Evolutionary conservation across 306 rosid genomes (phyloP), one percentile per base, ranked within the genome.

Genomic region (Vigna reflexopilosa): DNA sequence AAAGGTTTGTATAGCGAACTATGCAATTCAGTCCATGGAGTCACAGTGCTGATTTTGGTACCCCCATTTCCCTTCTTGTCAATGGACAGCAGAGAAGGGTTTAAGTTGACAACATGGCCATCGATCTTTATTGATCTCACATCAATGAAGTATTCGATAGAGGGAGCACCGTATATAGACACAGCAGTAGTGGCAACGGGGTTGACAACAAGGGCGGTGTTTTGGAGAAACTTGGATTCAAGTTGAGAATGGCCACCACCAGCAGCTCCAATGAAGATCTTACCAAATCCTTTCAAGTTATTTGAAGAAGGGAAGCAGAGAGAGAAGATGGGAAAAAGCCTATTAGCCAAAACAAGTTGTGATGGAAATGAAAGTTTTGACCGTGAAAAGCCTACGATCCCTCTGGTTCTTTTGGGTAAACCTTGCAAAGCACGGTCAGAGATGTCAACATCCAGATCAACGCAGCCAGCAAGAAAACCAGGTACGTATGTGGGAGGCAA

Each of bases 341-440:
- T 70, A 30, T 38, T 36, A 9, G 52, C 44, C 3, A 16, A 44
- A 6, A 66, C n/a, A 7, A 82, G 64, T 17, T 50, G 76, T n/a
- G 50, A 17, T 24, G 79, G 75, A 4, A 63, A 24, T 7, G 71
- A 5, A 20, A 56, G 45, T 54, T 68, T 56, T 9, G 69, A 7
- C 16, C 70, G 14, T 30, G 81, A 71, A 54, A 82, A 72, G 50
- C 82, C 85, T 71, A 76, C 5, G 3, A 77, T 45, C 12, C 78
- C 74, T 15, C 6, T 62, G 9, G 19, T 6, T 6, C 13, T 63
- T 13, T 10, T 30, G 28, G 72, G 67, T 15, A 63, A 47, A 48
- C 74, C 81, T 15, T 14, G 57, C 1, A 42, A 49, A 15, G 24
- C 45, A 4, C 9, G 12, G 6, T 7, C 20, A 45, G 30, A 55